These are phyloP conservation scores for Psidium guajava DNA, from an alignment of 345 rosid genomes.

Conservation along the genomic window DNA sequence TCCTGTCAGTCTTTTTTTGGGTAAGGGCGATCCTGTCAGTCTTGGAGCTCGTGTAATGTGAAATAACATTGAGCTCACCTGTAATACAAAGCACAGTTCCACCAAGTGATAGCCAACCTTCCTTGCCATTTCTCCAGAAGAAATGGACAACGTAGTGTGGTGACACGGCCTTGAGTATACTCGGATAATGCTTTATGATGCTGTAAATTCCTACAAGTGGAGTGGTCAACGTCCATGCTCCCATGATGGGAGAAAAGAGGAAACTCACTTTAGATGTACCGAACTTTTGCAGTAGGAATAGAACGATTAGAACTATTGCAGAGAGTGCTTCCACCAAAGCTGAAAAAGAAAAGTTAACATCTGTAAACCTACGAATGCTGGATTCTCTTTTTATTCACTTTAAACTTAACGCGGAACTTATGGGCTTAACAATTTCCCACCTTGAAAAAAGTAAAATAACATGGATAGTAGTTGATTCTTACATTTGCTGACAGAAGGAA, in stretches of 20 bases:
- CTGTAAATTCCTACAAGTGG: conserved; percentile 70
- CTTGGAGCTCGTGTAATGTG: background rate
- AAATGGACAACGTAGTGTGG: conserved; percentile 53
- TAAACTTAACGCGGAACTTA: background rate
- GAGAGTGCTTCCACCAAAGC: conserved; percentile 72
- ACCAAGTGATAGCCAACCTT: conserved; percentile 75
- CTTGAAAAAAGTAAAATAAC: background rate
- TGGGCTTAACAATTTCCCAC: background rate
- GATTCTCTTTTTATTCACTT: background rate
- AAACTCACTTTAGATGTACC: conserved; percentile 87
- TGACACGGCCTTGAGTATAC: conserved; percentile 70
- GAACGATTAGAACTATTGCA: conserved; percentile 47
- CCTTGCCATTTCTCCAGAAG: conserved; percentile 53
- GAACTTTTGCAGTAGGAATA: conserved; percentile 69
- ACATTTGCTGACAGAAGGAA: conserved; percentile 48
- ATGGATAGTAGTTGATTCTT: conserved; percentile 8
- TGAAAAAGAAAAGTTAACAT: conserved; percentile 17
- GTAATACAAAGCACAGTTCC: conserved; percentile 88
- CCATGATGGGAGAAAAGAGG: conserved; percentile 78
- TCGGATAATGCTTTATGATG: conserved; percentile 55
- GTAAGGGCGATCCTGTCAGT: background rate
- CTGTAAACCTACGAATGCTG: background rate
- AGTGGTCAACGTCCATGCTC: conserved; percentile 70
- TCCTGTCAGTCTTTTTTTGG: background rate
- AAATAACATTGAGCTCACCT: conserved; percentile 19